A percentile compares a stretch with the other conserved stretches of the same genome.
Conservation (phyloP, 768 basidiomycete genomes). For the Boletus sp. region DNA sequence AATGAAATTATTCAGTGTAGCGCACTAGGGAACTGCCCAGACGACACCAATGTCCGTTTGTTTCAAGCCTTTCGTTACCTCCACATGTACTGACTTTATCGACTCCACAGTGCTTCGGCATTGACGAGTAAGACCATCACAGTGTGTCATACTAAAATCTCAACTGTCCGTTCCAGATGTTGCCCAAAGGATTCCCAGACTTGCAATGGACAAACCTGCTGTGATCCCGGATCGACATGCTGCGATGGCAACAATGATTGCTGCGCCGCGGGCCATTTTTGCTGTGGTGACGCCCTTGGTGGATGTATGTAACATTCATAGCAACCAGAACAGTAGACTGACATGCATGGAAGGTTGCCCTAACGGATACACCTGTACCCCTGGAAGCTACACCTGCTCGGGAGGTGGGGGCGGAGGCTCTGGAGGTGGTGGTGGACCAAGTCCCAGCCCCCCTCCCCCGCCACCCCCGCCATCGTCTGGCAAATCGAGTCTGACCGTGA, state of each 20-base stretch:
- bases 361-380: conserved; percentile 6
- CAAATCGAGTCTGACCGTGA: not conserved
- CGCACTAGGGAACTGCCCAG: conserved; percentile 4
- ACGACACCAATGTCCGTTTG: conserved; percentile 13
- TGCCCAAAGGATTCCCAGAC: conserved; percentile 14
- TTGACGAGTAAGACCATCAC: not conserved
- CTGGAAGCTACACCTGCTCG: conserved; percentile 4
- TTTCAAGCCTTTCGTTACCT: not conserved
- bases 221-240: conserved; percentile 6
- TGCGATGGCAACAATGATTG: conserved; percentile 6
- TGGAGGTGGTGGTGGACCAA: not conserved
- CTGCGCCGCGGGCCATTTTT: conserved; percentile 10
- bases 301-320: conserved; percentile 16
- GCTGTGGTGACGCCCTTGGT: conserved; percentile 22
- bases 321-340: not conserved
- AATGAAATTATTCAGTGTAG: conserved; percentile 12
- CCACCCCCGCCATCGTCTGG: not conserved
- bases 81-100: not conserved
- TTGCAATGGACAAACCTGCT: conserved; percentile 14
- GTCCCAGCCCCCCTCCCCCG: not conserved
- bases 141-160: not conserved
- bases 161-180: conserved; percentile 7
- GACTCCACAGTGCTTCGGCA: conserved; percentile 9
- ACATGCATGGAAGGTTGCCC: conserved; percentile 17
- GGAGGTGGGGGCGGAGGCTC: not conserved